A percentile compares a stretch with the other conserved stretches of the same genome.
Conservation (phyloP, 139 green algal species). For the Chlorella sp. region DNA sequence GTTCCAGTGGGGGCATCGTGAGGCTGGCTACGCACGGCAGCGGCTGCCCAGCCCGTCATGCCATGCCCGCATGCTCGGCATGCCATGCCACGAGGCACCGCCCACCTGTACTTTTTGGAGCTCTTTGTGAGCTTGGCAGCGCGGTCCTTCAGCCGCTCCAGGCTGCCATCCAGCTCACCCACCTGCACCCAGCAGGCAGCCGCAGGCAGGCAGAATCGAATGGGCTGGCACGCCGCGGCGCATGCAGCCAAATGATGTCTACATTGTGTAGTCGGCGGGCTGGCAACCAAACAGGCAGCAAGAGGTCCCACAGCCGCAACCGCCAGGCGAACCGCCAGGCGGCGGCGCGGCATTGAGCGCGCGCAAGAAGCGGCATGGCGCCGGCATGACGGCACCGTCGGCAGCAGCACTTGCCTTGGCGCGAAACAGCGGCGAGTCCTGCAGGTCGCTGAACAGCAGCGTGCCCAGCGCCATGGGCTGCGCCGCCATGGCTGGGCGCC, state of each 20-base stretch:
- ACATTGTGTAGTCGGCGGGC: neutral
- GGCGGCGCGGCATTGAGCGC: neutral
- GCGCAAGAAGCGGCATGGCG: neutral
- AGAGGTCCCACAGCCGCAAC: neutral
- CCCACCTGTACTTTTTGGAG: slow-evolving; percentile 52
- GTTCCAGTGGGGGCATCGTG: too few species aligned
- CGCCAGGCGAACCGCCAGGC: neutral
- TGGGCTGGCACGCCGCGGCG: neutral
- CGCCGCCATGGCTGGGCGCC: neutral
- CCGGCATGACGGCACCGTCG: neutral
- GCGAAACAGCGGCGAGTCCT: slow-evolving; percentile 41
- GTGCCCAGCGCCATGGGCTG: slow-evolving; percentile 9
- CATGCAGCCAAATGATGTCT: neutral
- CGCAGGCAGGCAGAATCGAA: neutral
- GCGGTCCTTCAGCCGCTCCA: slow-evolving; percentile 54
- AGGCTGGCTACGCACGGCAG: too few species aligned
- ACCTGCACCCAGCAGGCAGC: slow-evolving; percentile 9
- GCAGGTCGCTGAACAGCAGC: slow-evolving; percentile 31
- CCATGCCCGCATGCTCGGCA: too few species aligned
- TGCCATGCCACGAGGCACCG: too few species aligned
- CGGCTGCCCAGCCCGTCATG: too few species aligned
- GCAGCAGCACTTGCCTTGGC: neutral
- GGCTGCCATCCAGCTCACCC: slow-evolving; percentile 48
- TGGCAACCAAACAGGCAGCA: neutral
- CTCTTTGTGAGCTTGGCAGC: slow-evolving; percentile 48